Evolutionary conservation across 306 rosid genomes (phyloP).

Genomic region (Sicyos edulis): DNA sequence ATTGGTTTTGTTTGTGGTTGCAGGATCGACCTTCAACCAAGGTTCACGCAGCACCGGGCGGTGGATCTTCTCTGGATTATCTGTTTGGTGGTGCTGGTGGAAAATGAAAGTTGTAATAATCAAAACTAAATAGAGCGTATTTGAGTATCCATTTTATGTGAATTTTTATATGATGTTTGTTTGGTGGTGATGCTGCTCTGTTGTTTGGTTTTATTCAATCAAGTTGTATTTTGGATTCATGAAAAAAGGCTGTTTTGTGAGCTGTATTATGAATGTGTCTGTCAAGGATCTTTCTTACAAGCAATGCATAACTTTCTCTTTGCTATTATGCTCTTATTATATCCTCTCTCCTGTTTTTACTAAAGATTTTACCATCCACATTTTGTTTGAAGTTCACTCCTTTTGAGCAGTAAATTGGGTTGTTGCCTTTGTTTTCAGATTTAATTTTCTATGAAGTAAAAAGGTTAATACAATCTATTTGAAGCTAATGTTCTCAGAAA

Average conservation of each 20-base stretch:
- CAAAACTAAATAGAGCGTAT: slow-evolving; percentile 3
- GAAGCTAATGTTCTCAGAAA: too few species aligned
- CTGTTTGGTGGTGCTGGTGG: slow-evolving; percentile 72
- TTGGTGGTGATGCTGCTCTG: not conserved
- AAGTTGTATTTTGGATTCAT: slow-evolving; percentile 14
- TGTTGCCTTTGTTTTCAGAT: too few species aligned
- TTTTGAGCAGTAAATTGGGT: not conserved
- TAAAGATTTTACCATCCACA: not conserved
- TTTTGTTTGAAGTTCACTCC: not conserved
- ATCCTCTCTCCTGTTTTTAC: not conserved
- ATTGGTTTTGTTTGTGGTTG: slow-evolving; percentile 18
- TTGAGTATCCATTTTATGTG: slow-evolving; percentile 19
- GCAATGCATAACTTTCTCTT: slow-evolving; percentile 13
- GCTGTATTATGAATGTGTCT: not conserved
- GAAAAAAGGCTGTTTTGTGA: slow-evolving; percentile 4
- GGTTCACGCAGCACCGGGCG: slow-evolving; percentile 96
- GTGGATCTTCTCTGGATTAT: slow-evolving; percentile 90
- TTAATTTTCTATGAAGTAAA: too few species aligned
- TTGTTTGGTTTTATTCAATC: slow-evolving; percentile 1
- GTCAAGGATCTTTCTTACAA: slow-evolving; percentile 19
- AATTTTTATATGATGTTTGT: slow-evolving; percentile 13
- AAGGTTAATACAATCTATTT: too few species aligned
- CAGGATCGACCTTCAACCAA: slow-evolving; percentile 99
- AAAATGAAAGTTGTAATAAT: slow-evolving; percentile 38
- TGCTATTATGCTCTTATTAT: not conserved